Conservation (phyloP, 192 early-diverging fungal genomes). For the Linderina pennispora region DNA sequence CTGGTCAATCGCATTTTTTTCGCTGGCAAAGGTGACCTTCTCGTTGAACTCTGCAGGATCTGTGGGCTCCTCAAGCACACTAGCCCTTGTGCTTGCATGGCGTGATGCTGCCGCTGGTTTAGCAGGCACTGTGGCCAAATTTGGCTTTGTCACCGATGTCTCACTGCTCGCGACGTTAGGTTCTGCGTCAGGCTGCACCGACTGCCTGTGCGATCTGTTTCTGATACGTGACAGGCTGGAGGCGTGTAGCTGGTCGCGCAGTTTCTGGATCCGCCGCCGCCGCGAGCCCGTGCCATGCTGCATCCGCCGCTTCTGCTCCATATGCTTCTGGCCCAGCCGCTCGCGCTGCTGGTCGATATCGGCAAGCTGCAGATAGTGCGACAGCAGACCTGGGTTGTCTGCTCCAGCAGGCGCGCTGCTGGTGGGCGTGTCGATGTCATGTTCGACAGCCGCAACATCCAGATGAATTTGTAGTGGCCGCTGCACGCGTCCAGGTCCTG, state of each 20-base stretch:
- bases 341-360: constrained; percentile 20
- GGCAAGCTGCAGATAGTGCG: constrained; percentile 21
- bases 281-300: background rate
- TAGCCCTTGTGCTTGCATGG: too few species aligned
- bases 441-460: constrained; percentile 14
- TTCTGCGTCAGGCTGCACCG: too few species aligned
- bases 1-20: background rate
- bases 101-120: too few species aligned
- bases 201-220: background rate
- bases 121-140: too few species aligned
- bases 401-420: background rate
- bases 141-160: background rate
- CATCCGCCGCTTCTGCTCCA: background rate
- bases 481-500: constrained; percentile 1
- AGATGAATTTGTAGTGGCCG: constrained; percentile 14
- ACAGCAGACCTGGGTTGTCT: constrained; percentile 6
- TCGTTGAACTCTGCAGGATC: background rate
- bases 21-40: background rate
- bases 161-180: background rate
- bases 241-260: background rate
- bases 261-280: background rate
- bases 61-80: too few species aligned
- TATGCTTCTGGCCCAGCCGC: too few species aligned
- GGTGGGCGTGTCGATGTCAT: constrained; percentile 1
- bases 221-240: background rate